These are phyloP conservation scores for Candida quercuum DNA, from an alignment of 805 yeast species.

Conservation along the genomic window DNA sequence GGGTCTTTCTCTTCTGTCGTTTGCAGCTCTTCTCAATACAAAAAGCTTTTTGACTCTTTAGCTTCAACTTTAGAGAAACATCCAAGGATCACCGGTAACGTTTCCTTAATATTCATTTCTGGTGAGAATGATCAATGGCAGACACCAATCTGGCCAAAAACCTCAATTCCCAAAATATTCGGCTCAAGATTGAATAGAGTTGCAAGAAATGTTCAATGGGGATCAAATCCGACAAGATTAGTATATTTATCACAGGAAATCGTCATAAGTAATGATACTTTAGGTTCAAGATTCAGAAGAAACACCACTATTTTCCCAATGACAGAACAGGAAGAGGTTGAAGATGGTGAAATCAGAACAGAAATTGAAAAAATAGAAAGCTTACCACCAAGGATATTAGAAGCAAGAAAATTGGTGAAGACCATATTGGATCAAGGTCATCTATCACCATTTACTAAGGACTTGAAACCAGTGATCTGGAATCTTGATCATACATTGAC, in stretches of 20 bases:
- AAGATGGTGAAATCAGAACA: slow-evolving; percentile 14
- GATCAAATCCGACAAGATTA: slow-evolving; percentile 75
- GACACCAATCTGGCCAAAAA: slow-evolving; percentile 71
- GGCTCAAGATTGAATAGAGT: slow-evolving; percentile 60
- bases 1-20: slow-evolving; percentile 79
- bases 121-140: slow-evolving; percentile 96
- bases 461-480: slow-evolving; percentile 60
- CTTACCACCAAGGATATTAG: slow-evolving; percentile 42
- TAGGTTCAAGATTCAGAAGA: slow-evolving; percentile 64
- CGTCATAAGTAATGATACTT: slow-evolving; percentile 65
- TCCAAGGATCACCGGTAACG: slow-evolving; percentile 44
- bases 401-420: slow-evolving; percentile 67
- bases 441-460: slow-evolving; percentile 69
- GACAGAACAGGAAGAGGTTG: slow-evolving; percentile 18
- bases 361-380: slow-evolving; percentile 29
- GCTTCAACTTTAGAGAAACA: slow-evolving; percentile 59
- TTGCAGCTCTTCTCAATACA: slow-evolving; percentile 54
- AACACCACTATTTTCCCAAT: slow-evolving; percentile 55
- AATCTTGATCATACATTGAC: slow-evolving; percentile 65
- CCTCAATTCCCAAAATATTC: slow-evolving; percentile 65
- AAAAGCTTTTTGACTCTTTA: slow-evolving; percentile 65
- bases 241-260: slow-evolving; percentile 83
- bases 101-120: slow-evolving; percentile 71
- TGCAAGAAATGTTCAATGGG: slow-evolving; percentile 48
- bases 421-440: slow-evolving; percentile 86